Conservation (phyloP, 2,329 filamentous ascomycete species). For the Colletotrichum chlorophyti region DNA sequence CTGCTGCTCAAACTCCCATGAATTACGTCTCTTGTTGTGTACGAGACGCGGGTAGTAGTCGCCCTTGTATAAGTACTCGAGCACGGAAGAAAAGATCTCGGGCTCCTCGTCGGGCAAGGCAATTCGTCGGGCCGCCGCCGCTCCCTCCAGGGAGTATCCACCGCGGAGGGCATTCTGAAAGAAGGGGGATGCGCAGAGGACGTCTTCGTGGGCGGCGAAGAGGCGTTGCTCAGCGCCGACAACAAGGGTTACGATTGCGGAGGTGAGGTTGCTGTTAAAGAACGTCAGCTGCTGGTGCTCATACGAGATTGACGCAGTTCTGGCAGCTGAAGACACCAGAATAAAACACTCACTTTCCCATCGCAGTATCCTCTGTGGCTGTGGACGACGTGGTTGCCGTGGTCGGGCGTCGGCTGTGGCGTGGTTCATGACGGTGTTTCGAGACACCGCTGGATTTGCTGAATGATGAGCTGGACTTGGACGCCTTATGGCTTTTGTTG, state of each 20-base stretch:
- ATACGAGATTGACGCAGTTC: no score
- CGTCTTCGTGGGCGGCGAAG: slow-evolving; percentile 90
- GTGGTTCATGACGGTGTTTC: slow-evolving; percentile 61
- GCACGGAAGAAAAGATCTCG: slow-evolving; percentile 87
- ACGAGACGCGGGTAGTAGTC: slow-evolving; percentile 87
- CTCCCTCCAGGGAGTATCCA: slow-evolving; percentile 66
- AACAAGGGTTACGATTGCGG: slow-evolving; percentile 79
- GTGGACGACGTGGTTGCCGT: slow-evolving; percentile 49
- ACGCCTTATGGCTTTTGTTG: slow-evolving; percentile 56
- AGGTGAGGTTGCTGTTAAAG: slow-evolving; percentile 58
- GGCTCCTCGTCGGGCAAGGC: slow-evolving; percentile 85
- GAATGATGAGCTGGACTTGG: slow-evolving; percentile 61
- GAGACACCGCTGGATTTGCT: slow-evolving; percentile 60
- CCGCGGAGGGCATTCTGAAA: slow-evolving; percentile 71
- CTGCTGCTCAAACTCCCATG: slow-evolving; percentile 79
- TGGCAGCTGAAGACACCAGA: no score
- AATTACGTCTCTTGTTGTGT: slow-evolving; percentile 81
- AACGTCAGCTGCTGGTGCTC: background rate
- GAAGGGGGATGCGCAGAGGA: slow-evolving; percentile 80
- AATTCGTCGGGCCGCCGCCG: slow-evolving; percentile 65
- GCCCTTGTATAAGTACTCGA: slow-evolving; percentile 93
- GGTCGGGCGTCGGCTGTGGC: slow-evolving; percentile 52
- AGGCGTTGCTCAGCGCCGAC: slow-evolving; percentile 84
- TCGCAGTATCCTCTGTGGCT: slow-evolving; percentile 45
- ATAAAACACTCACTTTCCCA: slow-evolving; percentile 49